Evolutionary conservation across 164 flowering plant genomes (phyloP), one percentile per base, ranked within the genome.

Genomic region (Kingdonia uniflora): DNA sequence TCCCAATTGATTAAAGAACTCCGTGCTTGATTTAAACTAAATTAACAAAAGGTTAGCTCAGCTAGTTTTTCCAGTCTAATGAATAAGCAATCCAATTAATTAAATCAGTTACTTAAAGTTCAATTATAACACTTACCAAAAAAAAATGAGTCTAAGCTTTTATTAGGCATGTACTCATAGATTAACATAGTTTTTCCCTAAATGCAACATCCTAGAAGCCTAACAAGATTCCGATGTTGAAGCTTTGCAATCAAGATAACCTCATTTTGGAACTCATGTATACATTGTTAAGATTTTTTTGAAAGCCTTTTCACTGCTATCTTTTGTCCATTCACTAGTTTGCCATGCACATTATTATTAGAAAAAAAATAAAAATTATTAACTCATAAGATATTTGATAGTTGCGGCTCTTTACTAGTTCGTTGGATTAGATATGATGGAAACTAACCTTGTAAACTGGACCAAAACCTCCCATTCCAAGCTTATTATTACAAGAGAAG

Each of bases 1-100:
- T 35, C 6, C 79, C 76, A 75, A 19, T 63, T 53, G 14, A 75
- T 16, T n/a, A 48, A 1, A 1, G 15, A 29, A 1, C 59, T 24
- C 54, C 56, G 51, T 10, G 20, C n/a, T 20, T 21, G 16, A 49
- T 39, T 59, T 62, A 25, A 41, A 15, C 1, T 8, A 21, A 17
- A 13, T 39, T 19, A 52, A 39, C 19, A 2, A 48, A 48, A 8
- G 14, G 26, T 48, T 48, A 21, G 26, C 13, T 48, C 15, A 48
- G 6, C 14, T 11, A 41, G n/a, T n/a, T 41, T 13, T 41, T 8
- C 11, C 4, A 29, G 4, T 29, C 35, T 29, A 29, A 8, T 8
- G 35, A 29, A 8, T 4, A 29, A 8, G 8, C 4, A 29, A 16
- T 19, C 8, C 6, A 44, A 44, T 15, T 47, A n/a, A n/a, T n/a